Base-by-base conservation (phyloP, 345 rosid species). In the Crucihimalaya himalaica region DNA sequence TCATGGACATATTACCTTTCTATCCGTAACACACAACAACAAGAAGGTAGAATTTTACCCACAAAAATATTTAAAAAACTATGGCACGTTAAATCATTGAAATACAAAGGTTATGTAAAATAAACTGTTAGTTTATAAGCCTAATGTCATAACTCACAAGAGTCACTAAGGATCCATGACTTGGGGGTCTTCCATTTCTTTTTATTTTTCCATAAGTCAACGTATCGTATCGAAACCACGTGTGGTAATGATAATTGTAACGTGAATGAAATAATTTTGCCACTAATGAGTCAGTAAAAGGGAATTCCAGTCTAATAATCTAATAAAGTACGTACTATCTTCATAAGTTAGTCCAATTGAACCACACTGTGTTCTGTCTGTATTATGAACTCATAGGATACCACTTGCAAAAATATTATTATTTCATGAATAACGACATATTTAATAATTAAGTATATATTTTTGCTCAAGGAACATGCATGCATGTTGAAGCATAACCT, bases 391-490 rank as follows among this genome's bases (percentile, higher is more conserved):
- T 37, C 62, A 61, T 51, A 48, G 55, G 29, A 70, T 58, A 19
- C 61, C 79, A 75, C 74, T 67, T 67, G 62, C 61, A 15, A 45
- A 74, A 3, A 58, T 66, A 66, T 48, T 48, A 58, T 5, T 48
- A 25, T 48, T 57, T 65, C 25, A 31, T 16, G 19, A 35, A 58
- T 58, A 45, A 48, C 5, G 61, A 48, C 54, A 48, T 58, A n/a
- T 57, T 25, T 27, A 34, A 32, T 48, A 25, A 2, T 37, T 27
- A 47, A 34, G 20, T n/a, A 45, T 54, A 32, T 7, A 56, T 27
- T 21, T 20, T 45, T 46, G 13, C 29, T 19, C 34, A 39, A 40
- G 42, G 58, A 39, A 32, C 63, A 65, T 66, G 71, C 48, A 73
- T 64, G 66, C 66, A 56, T 65, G 53, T 64, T 52, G 57, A 56